Evolutionary conservation across 441 rosid genomes (phyloP).

Genomic region (Jatropha podagrica): DNA sequence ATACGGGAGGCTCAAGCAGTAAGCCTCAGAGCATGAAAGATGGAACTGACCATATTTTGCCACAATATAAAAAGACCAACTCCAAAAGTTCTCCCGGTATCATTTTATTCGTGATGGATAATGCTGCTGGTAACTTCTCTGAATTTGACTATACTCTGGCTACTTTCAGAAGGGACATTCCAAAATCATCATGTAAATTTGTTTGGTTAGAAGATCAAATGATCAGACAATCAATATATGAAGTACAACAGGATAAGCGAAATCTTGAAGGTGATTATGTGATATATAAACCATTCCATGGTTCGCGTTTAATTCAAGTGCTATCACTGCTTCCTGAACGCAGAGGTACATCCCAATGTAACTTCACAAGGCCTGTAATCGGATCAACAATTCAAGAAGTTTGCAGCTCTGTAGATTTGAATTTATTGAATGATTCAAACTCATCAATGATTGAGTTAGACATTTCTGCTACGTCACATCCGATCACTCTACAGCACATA

Average conservation of each 20-base stretch:
- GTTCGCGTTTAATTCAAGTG: conserved; percentile 39
- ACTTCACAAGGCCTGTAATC: conserved; percentile 12
- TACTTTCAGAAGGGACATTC: conserved; percentile 33
- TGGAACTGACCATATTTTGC: conserved; percentile 27
- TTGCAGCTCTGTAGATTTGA: neutral
- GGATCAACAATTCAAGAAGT: conserved; percentile 13
- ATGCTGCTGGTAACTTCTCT: conserved; percentile 22
- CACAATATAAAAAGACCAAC: conserved; percentile 22
- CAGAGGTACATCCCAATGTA: conserved; percentile 11
- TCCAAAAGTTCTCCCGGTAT: conserved; percentile 28
- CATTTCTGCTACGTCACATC: conserved; percentile 1
- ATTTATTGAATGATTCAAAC: neutral
- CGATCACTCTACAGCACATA: neutral
- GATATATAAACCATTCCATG: conserved; percentile 45
- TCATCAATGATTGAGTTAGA: neutral
- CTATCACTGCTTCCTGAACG: conserved; percentile 41
- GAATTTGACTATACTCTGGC: conserved; percentile 27
- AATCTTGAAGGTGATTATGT: conserved; percentile 28
- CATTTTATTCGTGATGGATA: conserved; percentile 44
- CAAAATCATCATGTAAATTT: conserved; percentile 33
- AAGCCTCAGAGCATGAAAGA: conserved; percentile 21
- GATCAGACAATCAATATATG: neutral
- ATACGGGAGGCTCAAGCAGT: conserved; percentile 9
- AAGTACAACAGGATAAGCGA: neutral
- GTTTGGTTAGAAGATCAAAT: conserved; percentile 47